These are phyloP conservation scores for Glycyrrhiza uralensis DNA, from an alignment of 306 rosid species.

Conservation along the genomic window DNA sequence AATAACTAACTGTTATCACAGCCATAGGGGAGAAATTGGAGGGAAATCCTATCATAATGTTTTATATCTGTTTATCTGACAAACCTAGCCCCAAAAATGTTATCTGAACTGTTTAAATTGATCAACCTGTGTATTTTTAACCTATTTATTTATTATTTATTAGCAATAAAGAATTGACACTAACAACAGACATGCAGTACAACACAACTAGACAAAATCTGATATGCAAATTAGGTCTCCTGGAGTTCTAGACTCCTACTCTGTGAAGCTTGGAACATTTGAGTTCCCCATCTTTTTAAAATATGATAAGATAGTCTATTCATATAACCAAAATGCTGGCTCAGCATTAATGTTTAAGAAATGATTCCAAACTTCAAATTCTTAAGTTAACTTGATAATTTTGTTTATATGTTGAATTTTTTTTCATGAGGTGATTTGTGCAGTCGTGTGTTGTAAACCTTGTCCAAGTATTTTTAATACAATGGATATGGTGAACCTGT, in stretches of 20 bases:
- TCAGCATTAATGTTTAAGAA: neutral
- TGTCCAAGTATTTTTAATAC: neutral
- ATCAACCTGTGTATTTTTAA: neutral
- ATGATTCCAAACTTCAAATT: conserved; percentile 1
- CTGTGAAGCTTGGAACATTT: neutral
- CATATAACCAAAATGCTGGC: neutral
- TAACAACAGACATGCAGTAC: neutral
- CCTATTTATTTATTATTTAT: neutral
- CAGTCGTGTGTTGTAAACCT: neutral
- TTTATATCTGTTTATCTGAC: neutral
- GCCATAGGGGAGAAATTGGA: neutral
- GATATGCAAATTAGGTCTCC: conserved; percentile 11
- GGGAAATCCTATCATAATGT: neutral
- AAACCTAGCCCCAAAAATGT: neutral
- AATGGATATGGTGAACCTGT: conserved; percentile 1
- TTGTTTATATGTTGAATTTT: neutral
- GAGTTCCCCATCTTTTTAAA: neutral
- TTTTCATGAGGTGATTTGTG: neutral
- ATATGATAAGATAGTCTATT: neutral
- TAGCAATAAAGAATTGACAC: neutral
- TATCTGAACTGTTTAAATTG: neutral
- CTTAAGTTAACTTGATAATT: neutral
- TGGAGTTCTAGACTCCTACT: no score
- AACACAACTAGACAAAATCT: neutral
- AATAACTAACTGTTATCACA: neutral